These are phyloP conservation scores for Endothia cerciana DNA, from an alignment of 2,329 filamentous ascomycete species.

Conservation along the genomic window DNA sequence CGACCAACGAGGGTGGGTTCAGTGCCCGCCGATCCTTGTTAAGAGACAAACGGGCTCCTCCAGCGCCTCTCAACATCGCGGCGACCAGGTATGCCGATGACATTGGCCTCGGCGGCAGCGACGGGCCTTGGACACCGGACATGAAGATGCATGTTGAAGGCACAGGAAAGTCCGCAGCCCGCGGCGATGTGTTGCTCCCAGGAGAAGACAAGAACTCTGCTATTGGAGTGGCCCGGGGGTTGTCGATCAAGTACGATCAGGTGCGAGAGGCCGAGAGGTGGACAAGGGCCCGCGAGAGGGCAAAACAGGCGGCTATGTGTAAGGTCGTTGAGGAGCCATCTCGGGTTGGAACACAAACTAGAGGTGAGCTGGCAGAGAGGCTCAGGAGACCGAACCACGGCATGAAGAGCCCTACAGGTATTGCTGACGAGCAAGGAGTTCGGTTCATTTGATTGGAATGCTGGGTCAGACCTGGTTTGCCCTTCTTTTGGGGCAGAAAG, in stretches of 20 bases:
- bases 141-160: not conserved
- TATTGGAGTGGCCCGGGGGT: conserved; percentile 41
- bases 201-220: conserved; percentile 22
- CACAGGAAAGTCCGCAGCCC: not conserved
- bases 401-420: conserved; percentile 32
- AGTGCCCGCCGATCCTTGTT: conserved; percentile 7
- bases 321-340: conserved; percentile 16
- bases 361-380: conserved; percentile 23
- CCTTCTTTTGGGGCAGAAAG: not conserved
- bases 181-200: not conserved
- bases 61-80: conserved; percentile 28
- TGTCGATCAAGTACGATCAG: conserved; percentile 35
- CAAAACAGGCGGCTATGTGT: conserved; percentile 17
- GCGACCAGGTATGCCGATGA: conserved; percentile 24
- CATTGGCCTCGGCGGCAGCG: not conserved
- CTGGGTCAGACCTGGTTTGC: not conserved
- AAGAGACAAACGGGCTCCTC: conserved; percentile 19
- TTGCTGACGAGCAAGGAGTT: conserved; percentile 40
- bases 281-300: conserved; percentile 15
- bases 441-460: conserved; percentile 37
- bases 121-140: conserved; percentile 21
- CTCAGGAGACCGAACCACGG: conserved; percentile 28
- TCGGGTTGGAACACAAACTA: not conserved
- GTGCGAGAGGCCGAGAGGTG: conserved; percentile 20
- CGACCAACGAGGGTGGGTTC: conserved; percentile 3